Evolutionary conservation across 371 early-diverging fungal genomes (phyloP), one percentile per base, ranked within the genome.

Genomic region (Synchytrium microbalum): DNA sequence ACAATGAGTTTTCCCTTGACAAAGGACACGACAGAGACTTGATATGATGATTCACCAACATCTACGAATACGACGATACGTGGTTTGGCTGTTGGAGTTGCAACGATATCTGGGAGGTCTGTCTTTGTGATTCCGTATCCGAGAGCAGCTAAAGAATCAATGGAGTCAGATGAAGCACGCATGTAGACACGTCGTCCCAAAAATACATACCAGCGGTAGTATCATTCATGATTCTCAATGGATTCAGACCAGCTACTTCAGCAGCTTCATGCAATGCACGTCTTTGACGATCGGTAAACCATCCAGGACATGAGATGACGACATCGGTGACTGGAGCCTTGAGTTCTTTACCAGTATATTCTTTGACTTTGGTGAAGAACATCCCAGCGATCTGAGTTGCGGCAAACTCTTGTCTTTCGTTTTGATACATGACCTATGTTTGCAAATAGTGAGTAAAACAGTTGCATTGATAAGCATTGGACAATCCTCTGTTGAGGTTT

Each of bases 61-160:
- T 98, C 96, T 58, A 92, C 91, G 74, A 98, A 90, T 62, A 88
- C 90, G 54, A 98, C 92, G 71, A 86, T 89, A 67, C 90, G 87
- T 64, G 96, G 88, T 81, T 92, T 92, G 38, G 61, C 62, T n/a
- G 70, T 73, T 31, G 72, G 58, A 58, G 73, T 68, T 1, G 54
- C 64, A 31, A 62, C 26, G 46, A 92, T 88, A 78, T 94, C 95
- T 66, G 96, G 96, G 63, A 96, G 81, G 75, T 97, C 98, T 32
- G 83, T 79, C 85, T 95, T 95, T 75, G 96, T 97, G 75, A 97
- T 95, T 76, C 98, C 96, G 70, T 95, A 97, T 59, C 92, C 94
- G 63, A 97, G 86, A 51, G 98, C 95, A 62, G 90, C 86, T 70
- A 54, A 31, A 25, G 29, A 10, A 28, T 27, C 28, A 16, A 52